Evolutionary conservation across 2,329 filamentous ascomycete species (phyloP), one percentile per base, ranked within the genome.

Genomic region (Coccinonectria pachysandricola): DNA sequence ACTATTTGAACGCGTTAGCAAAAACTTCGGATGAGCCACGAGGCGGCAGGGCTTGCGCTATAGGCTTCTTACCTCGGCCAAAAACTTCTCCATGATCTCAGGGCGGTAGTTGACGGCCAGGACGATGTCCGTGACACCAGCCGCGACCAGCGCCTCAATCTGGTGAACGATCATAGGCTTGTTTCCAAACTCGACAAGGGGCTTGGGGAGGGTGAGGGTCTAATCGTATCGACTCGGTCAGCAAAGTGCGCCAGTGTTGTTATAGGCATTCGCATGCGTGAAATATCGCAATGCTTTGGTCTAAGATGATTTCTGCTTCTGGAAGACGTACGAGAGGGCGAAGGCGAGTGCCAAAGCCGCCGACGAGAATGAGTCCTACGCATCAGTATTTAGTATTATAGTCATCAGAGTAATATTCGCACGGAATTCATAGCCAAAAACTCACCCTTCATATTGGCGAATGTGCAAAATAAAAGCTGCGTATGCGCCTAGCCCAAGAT

Each of bases 131-230:
- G 85, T 96, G 41, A 96, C 91, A 56, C 88, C 88, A 32, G 86
- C 88, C 34, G 78, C 80, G 45, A 91, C 88, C 44, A 98, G 73
- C 42, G 85, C 86, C 65, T 95, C 86, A 48, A 98, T 84, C 64
- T 98, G 88, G 64, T 96, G 88, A 52, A 92, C 72, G 59, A 98
- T 96, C 88, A 98, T 98, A 56, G 87, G 91, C 65, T 91, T 88
- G 73, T 98, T 98, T 54, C 76, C 86, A 53, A 98, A 98, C 65
- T 98, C 88, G 52, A 98, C 91, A 45, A 98, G 73, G 42, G 91
- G 88, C 64, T 96, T 98, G 37, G 88, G 88, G 43, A 95, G 82
- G 26, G 91, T 95, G 53, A 98, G 76, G 48, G 88, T 98, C 85
- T 93, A 56, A 15, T 26, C 34, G 28, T n/a, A n/a, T n/a, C n/a